Evolutionary conservation across 2,329 filamentous ascomycete genomes (phyloP), one percentile per base, ranked within the genome.

Genomic region (Colletotrichum neosansevieriae): DNA sequence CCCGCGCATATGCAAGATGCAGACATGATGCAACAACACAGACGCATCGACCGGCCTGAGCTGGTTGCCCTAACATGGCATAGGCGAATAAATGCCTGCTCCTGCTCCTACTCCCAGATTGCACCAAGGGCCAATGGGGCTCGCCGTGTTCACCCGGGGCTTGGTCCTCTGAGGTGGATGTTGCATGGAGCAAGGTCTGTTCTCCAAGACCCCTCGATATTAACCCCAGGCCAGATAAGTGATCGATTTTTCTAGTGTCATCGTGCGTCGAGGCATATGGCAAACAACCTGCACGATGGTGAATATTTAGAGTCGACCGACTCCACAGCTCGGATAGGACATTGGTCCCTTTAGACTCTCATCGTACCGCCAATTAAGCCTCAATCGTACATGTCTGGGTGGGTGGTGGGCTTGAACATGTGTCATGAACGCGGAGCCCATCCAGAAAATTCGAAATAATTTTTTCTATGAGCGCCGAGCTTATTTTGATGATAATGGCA

Each of bases 21-120:
- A 49, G 57, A 5, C 4, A 60, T 36, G 60, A 56, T 36, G 60
- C 60, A 58, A 19, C 50, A 44, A 67, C 54, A 65, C 58, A 66
- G 56, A 69, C 29, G 29, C 29, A 29, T 29, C 6, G 7, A 29
- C 29, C 29, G 29, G 6, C 7, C 29, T 29, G 29, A 29, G 29
- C 51, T 42, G n/a, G 11, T 42, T 54, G 53, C 59, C 53, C 64
- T 40, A 63, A 58, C 19, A 34, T 40, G 59, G 51, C 36, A 63
- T 58, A 44, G 51, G 19, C 21, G 58, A 49, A 40, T 15, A 21
- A 40, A 36, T 40, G 45, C 32, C 32, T 64, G 61, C 29, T 29
- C 7, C 29, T 64, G 61, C 29, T 29, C 7, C 29, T 29, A 6
- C 11, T 36, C 51, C 11, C n/a, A 13, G 38, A 15, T 40, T 34